These are phyloP conservation scores for Tolypocladium guangdongense DNA, from an alignment of 2,329 filamentous ascomycete genomes.

Conservation along the genomic window DNA sequence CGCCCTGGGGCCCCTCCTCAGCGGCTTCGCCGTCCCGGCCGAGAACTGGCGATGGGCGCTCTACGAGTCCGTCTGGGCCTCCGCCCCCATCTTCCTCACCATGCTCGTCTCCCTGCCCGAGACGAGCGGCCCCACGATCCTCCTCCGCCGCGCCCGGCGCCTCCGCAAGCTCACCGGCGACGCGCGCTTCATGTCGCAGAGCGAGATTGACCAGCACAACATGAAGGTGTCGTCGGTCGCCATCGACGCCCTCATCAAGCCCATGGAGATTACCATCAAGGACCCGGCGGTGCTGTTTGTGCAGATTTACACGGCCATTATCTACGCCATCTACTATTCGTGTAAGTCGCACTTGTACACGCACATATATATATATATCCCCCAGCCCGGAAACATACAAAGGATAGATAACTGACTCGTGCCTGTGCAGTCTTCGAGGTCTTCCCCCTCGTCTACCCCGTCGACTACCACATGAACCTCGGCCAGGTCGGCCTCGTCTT, in stretches of 20 bases:
- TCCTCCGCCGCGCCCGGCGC: constrained; percentile 49
- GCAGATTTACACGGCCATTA: constrained; percentile 49
- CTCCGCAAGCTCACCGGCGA: constrained; percentile 51
- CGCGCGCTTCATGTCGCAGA: constrained; percentile 44
- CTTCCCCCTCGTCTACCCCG: constrained; percentile 53
- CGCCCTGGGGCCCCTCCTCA: constrained; percentile 49
- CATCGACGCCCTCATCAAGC: constrained; percentile 48
- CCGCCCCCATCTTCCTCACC: constrained; percentile 45
- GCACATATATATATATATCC: background rate
- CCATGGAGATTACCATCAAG: constrained; percentile 46
- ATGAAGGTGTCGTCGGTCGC: constrained; percentile 36
- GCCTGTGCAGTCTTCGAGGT: constrained; percentile 42
- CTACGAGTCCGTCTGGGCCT: constrained; percentile 53
- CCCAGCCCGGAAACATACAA: accelerated
- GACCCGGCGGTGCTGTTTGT: constrained; percentile 53
- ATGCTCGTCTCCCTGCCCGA: constrained; percentile 56
- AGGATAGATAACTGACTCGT: background rate
- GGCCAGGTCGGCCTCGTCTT: constrained; percentile 50
- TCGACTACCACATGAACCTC: constrained; percentile 47
- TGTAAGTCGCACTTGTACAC: constrained; percentile 20
- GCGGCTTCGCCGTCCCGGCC: constrained; percentile 46
- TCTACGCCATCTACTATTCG: constrained; percentile 51
- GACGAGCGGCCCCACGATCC: constrained; percentile 47
- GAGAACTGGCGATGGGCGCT: constrained; percentile 54
- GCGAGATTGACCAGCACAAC: constrained; percentile 51